phyloP scores from a whole-genome alignment of 2,329 filamentous ascomycete genomes.

The Sporothrix protearum region DNA sequence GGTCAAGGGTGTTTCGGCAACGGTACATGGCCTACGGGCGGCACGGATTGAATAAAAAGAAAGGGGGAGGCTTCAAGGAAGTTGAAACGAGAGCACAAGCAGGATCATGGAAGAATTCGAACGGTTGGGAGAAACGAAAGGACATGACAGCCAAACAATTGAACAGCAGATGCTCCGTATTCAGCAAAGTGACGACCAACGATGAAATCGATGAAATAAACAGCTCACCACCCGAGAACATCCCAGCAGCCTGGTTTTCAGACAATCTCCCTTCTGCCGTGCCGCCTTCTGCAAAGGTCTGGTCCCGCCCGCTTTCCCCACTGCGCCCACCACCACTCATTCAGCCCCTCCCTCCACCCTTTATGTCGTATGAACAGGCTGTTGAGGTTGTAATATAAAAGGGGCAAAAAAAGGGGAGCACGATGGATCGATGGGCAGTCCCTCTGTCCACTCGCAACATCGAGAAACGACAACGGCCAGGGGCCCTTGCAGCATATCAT shows the following conservation, averaged over 20 bases:
- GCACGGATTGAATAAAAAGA: neutral
- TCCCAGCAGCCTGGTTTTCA: constrained; percentile 11
- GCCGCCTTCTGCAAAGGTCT: constrained; percentile 5
- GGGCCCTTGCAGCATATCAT: neutral
- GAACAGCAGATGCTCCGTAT: neutral
- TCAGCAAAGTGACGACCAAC: neutral
- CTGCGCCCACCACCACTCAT: neutral
- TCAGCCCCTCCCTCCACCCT: constrained; percentile 1
- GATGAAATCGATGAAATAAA: neutral
- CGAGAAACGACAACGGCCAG: neutral
- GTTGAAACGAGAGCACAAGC: constrained; percentile 4
- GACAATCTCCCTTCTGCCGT: constrained; percentile 10
- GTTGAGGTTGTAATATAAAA: neutral
- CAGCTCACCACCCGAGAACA: neutral
- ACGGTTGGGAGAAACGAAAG: neutral
- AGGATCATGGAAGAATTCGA: neutral
- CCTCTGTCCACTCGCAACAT: neutral
- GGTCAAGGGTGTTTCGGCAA: constrained; percentile 4
- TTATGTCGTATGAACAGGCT: neutral
- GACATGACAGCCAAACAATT: neutral
- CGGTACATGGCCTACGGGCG: constrained; percentile 1
- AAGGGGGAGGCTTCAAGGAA: neutral
- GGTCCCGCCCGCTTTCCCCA: constrained; percentile 8
- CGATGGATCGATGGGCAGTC: neutral
- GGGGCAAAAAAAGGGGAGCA: neutral